Base-by-base conservation (phyloP, 2,329 filamentous ascomycete species). In the Aureobasidium pullulans region DNA sequence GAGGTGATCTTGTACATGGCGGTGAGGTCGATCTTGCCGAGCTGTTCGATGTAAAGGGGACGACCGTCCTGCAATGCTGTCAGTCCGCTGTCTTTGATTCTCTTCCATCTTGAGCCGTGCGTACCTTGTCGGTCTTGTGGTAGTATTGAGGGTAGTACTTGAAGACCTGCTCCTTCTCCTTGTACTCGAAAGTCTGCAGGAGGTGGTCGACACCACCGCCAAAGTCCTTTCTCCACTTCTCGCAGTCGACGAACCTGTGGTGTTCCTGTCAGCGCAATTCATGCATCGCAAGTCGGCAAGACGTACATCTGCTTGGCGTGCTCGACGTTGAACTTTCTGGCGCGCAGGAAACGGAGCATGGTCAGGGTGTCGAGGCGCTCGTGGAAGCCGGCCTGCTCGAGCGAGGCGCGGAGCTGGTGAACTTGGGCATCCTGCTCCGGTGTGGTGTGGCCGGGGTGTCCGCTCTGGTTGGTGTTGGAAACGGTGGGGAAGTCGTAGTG, bases 121-220 rank as follows among this genome's bases (percentile, higher is more conserved):
- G 19, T 71, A 83, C 81, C 74, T 90, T 91, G 77, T 94, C 90
- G 11, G 86, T 93, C 80, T 96, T 96, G 84, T 99, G 94, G 80
- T 99, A 99, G 81, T 94, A 99, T 78, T 99, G 94, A 49, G 90
- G 90, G 78, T 99, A 99, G 81, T 89, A 96, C 76, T 93, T 80
- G 75, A 89, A 89, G 61, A 99, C 83, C 71, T 93, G 74, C 59
- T 83, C 72, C 76, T 93, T 94, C 82, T 96, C 92, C 64, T 81
- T 60, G 79, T 96, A 96, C 62, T 94, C 85, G 80, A 95, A 96
- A 67, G 78, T 87, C 64, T 84, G 84, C 58, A 93, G 84, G 39
- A 90, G 82, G 64, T 92, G 82, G 76, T 96, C 90, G 34, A 96
- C 88, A 61, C 78, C 77, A 60, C 73, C 77, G 64, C 88, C 85